Conservation (phyloP, 2,329 filamentous ascomycete species). For the Diaporthe ilicicola region DNA sequence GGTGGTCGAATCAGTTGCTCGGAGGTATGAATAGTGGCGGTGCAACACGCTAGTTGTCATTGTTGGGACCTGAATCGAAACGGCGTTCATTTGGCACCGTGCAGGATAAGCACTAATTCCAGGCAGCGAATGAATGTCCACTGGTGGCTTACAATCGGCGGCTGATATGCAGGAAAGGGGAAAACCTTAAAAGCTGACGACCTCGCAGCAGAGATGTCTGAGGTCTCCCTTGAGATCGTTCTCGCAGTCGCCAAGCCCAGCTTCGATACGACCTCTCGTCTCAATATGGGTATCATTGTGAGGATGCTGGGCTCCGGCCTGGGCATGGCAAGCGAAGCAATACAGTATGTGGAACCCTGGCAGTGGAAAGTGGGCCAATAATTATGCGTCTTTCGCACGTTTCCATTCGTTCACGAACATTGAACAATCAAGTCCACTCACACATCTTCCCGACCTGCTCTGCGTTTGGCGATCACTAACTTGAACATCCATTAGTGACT, state of each 20-base stretch:
- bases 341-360: slow-evolving; percentile 26
- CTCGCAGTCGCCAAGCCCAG: neutral
- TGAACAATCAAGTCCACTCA: too few relatives aligned
- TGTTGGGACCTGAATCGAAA: neutral
- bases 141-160: neutral
- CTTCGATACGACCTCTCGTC: neutral
- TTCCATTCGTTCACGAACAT: neutral
- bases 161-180: neutral
- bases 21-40: too few relatives aligned
- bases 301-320: slow-evolving; percentile 31
- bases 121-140: neutral
- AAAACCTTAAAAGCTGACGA: neutral
- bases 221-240: neutral
- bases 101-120: neutral
- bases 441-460: too few relatives aligned
- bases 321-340: slow-evolving; percentile 37
- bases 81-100: neutral
- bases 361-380: neutral
- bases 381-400: rapidly evolving
- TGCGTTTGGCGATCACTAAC: neutral
- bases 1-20: neutral
- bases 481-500: neutral
- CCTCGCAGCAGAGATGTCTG: too few relatives aligned
- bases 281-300: slow-evolving; percentile 27
- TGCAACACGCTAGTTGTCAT: neutral